phyloP scores from a whole-genome alignment of 2,329 filamentous ascomycete genomes.

The Neofusicoccum sp. region DNA sequence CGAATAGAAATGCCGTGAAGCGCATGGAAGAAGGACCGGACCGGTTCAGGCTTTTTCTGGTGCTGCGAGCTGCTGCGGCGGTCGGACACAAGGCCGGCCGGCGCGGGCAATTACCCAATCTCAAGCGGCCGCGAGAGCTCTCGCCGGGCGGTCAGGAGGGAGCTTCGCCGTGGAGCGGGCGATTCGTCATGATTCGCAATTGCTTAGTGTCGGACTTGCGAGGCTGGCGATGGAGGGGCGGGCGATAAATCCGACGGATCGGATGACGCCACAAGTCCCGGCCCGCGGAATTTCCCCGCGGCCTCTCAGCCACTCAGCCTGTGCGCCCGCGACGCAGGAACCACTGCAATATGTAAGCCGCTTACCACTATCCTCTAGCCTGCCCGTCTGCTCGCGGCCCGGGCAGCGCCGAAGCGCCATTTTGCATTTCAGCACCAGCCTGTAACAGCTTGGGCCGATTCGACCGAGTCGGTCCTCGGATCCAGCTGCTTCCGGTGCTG shows the following conservation, averaged over 20 bases:
- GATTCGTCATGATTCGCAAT: background rate
- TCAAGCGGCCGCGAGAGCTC: background rate
- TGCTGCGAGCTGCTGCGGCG: background rate
- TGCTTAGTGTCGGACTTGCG: slow-evolving; percentile 7
- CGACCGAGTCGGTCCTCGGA: background rate
- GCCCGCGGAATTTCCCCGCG: slow-evolving; percentile 1
- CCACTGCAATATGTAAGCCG: background rate
- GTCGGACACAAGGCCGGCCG: background rate
- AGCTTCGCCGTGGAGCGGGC: background rate
- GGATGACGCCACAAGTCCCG: background rate
- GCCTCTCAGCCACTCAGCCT: too few relatives aligned
- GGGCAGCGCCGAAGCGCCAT: background rate
- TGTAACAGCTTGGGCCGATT: background rate
- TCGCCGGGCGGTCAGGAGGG: background rate
- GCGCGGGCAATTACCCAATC: background rate
- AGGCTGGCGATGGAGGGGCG: background rate
- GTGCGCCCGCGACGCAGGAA: background rate
- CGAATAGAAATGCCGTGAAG: slow-evolving; percentile 13
- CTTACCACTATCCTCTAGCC: background rate
- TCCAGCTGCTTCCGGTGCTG: background rate
- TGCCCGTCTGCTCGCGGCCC: background rate
- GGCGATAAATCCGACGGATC: slow-evolving; percentile 15
- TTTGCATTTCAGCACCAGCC: background rate
- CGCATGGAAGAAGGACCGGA: background rate
- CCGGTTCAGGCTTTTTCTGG: background rate